Base-by-base conservation (phyloP, 2,329 filamentous ascomycete species). In the Fusarium nodosum region DNA sequence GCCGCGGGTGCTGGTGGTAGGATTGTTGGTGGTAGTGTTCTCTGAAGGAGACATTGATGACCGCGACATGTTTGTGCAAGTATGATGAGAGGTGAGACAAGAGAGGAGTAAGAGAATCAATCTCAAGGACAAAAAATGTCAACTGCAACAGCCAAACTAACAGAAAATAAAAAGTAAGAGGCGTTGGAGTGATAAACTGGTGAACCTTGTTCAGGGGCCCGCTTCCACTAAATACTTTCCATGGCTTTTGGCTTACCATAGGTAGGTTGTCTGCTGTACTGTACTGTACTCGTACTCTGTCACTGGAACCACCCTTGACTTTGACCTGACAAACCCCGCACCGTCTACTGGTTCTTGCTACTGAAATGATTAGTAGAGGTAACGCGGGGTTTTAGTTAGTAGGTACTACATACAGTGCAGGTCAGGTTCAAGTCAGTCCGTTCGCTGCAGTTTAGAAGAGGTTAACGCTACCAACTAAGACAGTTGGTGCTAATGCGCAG, bases 31-130 rank as follows among this genome's bases (percentile, higher is more conserved):
- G 13, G 26, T 38, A 7, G n/a, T 63, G 56, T 56, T 73, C 33
- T 79, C 79, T 64, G 72, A 72, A 30, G 75, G 76, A 57, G 76
- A 75, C 79, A 78, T 79, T 74, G 56, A 62, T 51, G 60, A 65
- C 44, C 62, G 53, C 24, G 57, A 62, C 62, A 65, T 64, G 12
- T 20, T 64, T 34, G 13, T 55, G 26, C 22, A 42, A 51, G 24
- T 38, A 13, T 24, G 18, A 10, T 9, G 16, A 34, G 11, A 50
- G 7, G 6, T 4, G 36, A 24, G 10, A 20, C 16, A 30, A 31
- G 22, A 26, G 24, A 44, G 16, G 36, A 45, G 45, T 6, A 36
- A 16, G 20, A 28, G 12, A n/a, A 36, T 13, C 39, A n/a, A 36
- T 13, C 39, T 16, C 39, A 48, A 36, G 33, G 34, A 45, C 13